phyloP scores from a whole-genome alignment of 2,329 filamentous ascomycete species.

The Colletotrichum graminicola region DNA sequence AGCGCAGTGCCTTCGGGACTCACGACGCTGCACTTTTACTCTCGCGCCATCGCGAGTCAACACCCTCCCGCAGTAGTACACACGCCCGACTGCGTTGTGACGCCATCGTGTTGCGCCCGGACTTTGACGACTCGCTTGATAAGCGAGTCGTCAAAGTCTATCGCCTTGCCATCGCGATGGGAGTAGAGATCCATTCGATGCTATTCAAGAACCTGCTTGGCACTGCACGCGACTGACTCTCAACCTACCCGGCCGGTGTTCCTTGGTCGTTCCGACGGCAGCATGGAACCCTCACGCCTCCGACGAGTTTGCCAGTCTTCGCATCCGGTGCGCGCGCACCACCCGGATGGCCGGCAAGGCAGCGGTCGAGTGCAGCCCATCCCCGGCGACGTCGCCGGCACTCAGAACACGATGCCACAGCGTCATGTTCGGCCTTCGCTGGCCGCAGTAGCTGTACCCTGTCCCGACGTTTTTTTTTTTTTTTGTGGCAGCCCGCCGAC shows the following conservation, averaged over 20 bases:
- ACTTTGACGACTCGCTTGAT: neutral
- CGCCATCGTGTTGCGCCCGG: neutral
- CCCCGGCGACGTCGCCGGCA: constrained; percentile 3
- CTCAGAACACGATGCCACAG: neutral
- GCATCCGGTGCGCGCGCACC: neutral
- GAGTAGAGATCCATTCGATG: neutral
- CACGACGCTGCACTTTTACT: constrained; percentile 1
- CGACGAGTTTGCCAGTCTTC: neutral
- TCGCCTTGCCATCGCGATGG: neutral
- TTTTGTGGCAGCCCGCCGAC: neutral
- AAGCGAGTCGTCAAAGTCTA: neutral
- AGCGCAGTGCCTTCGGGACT: neutral
- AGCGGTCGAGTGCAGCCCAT: neutral
- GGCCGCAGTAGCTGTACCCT: neutral
- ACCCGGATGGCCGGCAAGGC: neutral
- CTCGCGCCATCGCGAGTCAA: constrained; percentile 16
- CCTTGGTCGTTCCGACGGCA: constrained; percentile 8
- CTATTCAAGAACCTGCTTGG: neutral
- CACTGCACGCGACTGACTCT: constrained; percentile 11
- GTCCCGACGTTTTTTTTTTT: too few relatives aligned
- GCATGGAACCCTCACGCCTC: neutral
- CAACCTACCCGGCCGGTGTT: neutral
- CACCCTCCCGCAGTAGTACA: too few relatives aligned
- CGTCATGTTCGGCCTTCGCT: constrained; percentile 6
- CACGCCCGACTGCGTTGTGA: neutral